phyloP scores from a whole-genome alignment of 2,329 filamentous ascomycete species.

The Pseudomassariella vexata region DNA sequence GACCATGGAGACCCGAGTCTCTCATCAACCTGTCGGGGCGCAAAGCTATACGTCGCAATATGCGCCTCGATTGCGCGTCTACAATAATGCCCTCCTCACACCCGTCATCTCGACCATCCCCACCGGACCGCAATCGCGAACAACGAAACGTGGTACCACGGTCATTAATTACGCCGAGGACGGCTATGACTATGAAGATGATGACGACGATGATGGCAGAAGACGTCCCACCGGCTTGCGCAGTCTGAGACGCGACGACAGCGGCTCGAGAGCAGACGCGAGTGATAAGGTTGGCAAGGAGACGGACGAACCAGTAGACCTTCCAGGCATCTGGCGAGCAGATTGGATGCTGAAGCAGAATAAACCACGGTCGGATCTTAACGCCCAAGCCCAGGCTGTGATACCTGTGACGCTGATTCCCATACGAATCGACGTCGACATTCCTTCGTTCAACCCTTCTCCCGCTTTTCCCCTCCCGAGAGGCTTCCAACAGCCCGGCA shows the following conservation, averaged over 20 bases:
- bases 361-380: constrained; percentile 50
- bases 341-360: constrained; percentile 93
- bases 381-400: constrained; percentile 60
- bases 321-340: constrained; percentile 88
- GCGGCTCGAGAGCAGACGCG: constrained; percentile 55
- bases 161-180: constrained; percentile 98
- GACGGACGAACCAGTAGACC: constrained; percentile 67
- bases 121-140: constrained; percentile 65
- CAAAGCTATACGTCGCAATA: constrained; percentile 91
- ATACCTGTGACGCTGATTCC: constrained; percentile 88
- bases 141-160: constrained; percentile 94
- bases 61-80: constrained; percentile 81
- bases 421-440: constrained; percentile 92
- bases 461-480: constrained; percentile 59
- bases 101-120: constrained; percentile 68
- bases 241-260: constrained; percentile 74
- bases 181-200: constrained; percentile 74
- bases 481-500: constrained; percentile 61
- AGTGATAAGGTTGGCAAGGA: constrained; percentile 81
- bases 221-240: constrained; percentile 79
- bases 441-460: constrained; percentile 68
- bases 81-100: constrained; percentile 86
- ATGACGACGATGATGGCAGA: constrained; percentile 69
- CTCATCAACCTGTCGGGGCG: constrained; percentile 81
- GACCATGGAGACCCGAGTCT: constrained; percentile 42